Evolutionary conservation across 2,329 filamentous ascomycete species (phyloP), one percentile per base, ranked within the genome.

Genomic region (Colletotrichum somersetense): DNA sequence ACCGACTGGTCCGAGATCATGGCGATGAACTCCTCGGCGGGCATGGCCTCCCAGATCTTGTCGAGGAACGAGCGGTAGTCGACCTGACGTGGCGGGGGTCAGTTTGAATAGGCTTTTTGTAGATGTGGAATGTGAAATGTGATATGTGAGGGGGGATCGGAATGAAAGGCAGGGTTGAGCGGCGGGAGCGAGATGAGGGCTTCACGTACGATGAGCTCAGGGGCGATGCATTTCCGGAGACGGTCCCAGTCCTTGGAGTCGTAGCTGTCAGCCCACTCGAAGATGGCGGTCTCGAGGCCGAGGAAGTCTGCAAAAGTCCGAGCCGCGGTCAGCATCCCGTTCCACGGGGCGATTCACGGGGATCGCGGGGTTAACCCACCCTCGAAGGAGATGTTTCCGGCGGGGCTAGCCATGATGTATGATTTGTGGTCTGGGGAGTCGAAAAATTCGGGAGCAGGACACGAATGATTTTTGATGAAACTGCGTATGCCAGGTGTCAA

Each of bases 11-110:
- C 84, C 35, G 88, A 88, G 75, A 90, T 83, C 88, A 91, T 91
- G 74, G 80, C 77, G 78, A 91, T 82, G 81, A 87, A 92, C n/a
- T 91, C 88, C 3, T 87, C 85, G 0, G 88, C 87, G 1, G 87
- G 83, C 88, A 91, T 91, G 62, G 85, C 84, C 61, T 88, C 86
- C 89, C 89, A 91, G 67, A 88, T 79, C 77, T 87, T 87, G 79
- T 89, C 85, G 64, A 89, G 85, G 80, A 91, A 89, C 52, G 87
- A 85, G 62, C 88, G 89, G 86, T 95, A 95, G 85, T 95, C 92
- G 77, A 94, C 87, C 86, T 91, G 33, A 20, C 33, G 18, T 20
- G 11, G 0, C 30, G 79, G 8, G 53, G 18, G 11, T 56, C 7
- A 56, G 53, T 14, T 20, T 12, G 6, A 6, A 42, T 2, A 5